These are phyloP conservation scores for Neltuma alba DNA, from an alignment of 306 rosid species.

Conservation along the genomic window DNA sequence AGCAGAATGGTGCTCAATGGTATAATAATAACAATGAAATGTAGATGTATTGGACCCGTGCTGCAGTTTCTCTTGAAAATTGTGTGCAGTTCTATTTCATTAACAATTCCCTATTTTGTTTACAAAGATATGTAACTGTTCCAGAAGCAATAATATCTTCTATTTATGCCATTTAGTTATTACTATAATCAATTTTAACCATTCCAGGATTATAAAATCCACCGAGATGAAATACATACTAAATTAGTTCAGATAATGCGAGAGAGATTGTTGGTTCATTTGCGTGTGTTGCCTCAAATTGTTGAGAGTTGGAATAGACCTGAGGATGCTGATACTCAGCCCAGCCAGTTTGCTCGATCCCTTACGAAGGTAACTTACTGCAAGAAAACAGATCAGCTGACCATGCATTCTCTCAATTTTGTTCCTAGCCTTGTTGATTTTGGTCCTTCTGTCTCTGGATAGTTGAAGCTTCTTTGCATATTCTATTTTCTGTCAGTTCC, in stretches of 20 bases:
- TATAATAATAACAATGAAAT: background rate
- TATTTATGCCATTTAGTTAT: slow-evolving; percentile 25
- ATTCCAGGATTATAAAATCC: slow-evolving; percentile 90
- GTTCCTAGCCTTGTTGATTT: background rate
- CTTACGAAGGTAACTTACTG: slow-evolving; percentile 77
- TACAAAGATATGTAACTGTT: background rate
- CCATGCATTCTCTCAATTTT: background rate
- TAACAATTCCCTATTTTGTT: background rate
- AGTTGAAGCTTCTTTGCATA: slow-evolving; percentile 5
- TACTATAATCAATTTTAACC: slow-evolving; percentile 4
- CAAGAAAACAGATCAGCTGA: slow-evolving; percentile 22
- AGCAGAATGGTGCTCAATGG: background rate
- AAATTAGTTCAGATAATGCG: slow-evolving; percentile 99
- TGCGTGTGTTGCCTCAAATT: slow-evolving; percentile 91
- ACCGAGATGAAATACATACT: slow-evolving; percentile 95
- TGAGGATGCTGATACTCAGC: slow-evolving; percentile 86
- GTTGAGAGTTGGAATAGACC: slow-evolving; percentile 98
- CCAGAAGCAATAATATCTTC: slow-evolving; percentile 17
- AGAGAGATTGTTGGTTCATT: slow-evolving; percentile 88
- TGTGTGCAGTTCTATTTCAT: background rate
- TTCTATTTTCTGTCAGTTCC: background rate
- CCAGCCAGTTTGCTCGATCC: slow-evolving; percentile 96
- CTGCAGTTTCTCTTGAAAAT: background rate
- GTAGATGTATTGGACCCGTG: background rate
- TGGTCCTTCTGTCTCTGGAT: background rate